Conservation (phyloP, 495 filamentous ascomycete genomes). For the Aspergillus panamensis region DNA sequence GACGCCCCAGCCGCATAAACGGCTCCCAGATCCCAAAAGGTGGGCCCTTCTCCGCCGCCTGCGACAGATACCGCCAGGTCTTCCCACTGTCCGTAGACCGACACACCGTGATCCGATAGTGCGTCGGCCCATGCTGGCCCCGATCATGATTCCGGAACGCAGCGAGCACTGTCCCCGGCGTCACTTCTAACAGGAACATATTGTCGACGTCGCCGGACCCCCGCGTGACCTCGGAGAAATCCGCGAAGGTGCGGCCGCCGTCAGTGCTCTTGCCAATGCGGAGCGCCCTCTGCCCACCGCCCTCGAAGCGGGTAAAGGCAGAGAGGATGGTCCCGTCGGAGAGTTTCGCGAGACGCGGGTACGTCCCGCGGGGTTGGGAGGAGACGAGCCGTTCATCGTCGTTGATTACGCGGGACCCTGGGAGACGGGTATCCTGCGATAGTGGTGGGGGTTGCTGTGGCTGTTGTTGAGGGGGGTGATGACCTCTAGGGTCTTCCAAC, state of each 20-base stretch:
- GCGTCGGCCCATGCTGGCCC: slow-evolving; percentile 34
- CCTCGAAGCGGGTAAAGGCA: slow-evolving; percentile 38
- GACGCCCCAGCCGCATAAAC: slow-evolving; percentile 49
- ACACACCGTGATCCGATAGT: slow-evolving; percentile 61
- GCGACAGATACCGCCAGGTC: slow-evolving; percentile 53
- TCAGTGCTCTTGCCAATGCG: slow-evolving; percentile 38
- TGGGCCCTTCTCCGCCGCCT: slow-evolving; percentile 42
- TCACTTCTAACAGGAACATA: slow-evolving; percentile 51
- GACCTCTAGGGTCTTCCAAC: slow-evolving; percentile 18
- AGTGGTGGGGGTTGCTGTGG: slow-evolving; percentile 2
- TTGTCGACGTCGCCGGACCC: slow-evolving; percentile 55
- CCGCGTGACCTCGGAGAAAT: slow-evolving; percentile 38
- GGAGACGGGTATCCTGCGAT: slow-evolving; percentile 10
- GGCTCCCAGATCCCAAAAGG: slow-evolving; percentile 60
- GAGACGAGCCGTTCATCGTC: slow-evolving; percentile 39
- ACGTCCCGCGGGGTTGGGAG: slow-evolving; percentile 41
- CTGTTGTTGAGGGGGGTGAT: background rate
- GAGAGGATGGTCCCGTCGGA: slow-evolving; percentile 41
- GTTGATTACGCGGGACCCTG: slow-evolving; percentile 28
- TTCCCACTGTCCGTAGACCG: slow-evolving; percentile 51
- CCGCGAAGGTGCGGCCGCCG: slow-evolving; percentile 33
- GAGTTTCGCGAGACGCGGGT: slow-evolving; percentile 38
- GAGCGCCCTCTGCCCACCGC: slow-evolving; percentile 28
- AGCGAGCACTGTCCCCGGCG: slow-evolving; percentile 47
- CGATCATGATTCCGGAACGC: slow-evolving; percentile 61